Percentiles rank a stretch among this genome's conserved stretches.
Conservation (phyloP, 78 protist species). For the Acrasis kona region DNA sequence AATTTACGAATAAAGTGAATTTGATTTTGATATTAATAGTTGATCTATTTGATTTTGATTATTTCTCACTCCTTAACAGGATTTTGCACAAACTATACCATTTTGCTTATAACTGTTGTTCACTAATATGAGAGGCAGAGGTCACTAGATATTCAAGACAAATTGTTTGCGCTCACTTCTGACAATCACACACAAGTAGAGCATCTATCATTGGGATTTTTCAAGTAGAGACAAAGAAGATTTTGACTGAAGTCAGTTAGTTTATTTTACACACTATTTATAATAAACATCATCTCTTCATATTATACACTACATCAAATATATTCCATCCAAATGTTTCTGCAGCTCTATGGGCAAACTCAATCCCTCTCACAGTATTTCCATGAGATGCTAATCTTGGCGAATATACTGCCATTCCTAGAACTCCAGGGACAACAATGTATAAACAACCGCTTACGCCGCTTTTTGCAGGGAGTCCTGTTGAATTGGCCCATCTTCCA, state of each 20-base stretch:
- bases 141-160: no score
- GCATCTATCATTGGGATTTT: background rate
- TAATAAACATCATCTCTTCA: background rate
- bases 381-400: constrained; percentile 41
- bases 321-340: background rate
- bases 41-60: background rate
- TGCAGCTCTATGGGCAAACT: constrained; percentile 20
- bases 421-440: constrained; percentile 34
- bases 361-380: constrained; percentile 57
- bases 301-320: constrained; percentile 4
- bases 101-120: no score
- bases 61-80: background rate
- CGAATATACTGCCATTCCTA: constrained; percentile 30
- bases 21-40: background rate
- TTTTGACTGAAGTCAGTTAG: background rate
- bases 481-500: constrained; percentile 38
- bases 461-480: constrained; percentile 52
- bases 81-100: background rate
- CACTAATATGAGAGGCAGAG: no score
- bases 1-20: background rate
- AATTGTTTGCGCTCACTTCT: background rate
- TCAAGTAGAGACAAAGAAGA: background rate
- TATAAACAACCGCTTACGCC: constrained; percentile 33
- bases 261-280: background rate
- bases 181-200: background rate